Percentiles rank a stretch among this genome's conserved stretches.
Evolutionary conservation across 768 basidiomycete species (phyloP).

Genomic region (Candolleomyces eurysporus): DNA sequence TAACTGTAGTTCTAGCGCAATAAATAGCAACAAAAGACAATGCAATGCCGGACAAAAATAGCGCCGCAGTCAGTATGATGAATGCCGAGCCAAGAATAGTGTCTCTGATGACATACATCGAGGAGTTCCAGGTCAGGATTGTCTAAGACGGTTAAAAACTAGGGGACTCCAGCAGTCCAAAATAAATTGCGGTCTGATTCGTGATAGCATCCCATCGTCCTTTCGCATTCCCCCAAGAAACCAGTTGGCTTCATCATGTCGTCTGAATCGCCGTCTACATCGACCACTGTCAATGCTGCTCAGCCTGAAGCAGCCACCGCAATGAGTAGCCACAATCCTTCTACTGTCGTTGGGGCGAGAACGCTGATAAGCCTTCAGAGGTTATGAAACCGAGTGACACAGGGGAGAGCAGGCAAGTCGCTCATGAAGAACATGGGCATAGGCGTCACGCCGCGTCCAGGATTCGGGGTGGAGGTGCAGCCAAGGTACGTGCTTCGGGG

Average conservation of each 20-base stretch:
- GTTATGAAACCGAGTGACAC: conserved; percentile 28
- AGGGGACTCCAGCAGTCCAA: no score
- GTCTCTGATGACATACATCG: no score
- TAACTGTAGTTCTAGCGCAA: no score
- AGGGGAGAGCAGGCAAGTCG: not conserved
- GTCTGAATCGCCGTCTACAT: conserved; percentile 27
- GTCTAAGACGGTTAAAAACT: no score
- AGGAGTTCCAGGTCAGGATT: no score
- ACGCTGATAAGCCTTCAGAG: conserved; percentile 26
- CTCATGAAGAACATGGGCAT: conserved; percentile 16
- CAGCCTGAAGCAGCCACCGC: conserved; percentile 50
- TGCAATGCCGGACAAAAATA: no score
- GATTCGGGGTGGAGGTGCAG: conserved; percentile 71
- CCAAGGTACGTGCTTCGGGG: conserved; percentile 40
- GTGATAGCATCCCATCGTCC: no score
- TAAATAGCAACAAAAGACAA: no score
- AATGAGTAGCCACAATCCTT: conserved; percentile 42
- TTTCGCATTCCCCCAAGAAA: no score
- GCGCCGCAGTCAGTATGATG: no score
- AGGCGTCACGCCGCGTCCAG: conserved; percentile 46
- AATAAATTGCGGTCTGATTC: no score
- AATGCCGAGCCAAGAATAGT: no score
- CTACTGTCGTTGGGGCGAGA: not conserved
- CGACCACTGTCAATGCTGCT: conserved; percentile 28
- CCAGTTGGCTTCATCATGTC: not conserved